phyloP scores from a whole-genome alignment of 1,284 basidiomycete genomes.

The Rhodotorula sp. region DNA sequence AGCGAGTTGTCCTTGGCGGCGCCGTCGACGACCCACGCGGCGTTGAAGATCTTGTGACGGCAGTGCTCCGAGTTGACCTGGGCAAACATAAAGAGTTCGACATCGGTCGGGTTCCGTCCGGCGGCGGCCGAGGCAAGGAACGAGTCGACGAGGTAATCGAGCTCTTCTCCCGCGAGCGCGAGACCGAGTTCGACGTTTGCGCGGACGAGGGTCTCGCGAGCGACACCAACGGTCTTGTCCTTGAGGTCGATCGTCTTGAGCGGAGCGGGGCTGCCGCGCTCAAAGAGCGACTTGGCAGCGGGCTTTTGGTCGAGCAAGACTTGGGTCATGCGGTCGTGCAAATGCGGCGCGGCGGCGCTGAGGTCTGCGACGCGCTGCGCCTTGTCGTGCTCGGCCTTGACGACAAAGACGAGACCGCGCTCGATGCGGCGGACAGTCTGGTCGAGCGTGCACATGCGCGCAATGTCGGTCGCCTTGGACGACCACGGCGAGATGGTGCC shows the following conservation, averaged over 20 bases:
- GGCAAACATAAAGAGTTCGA: slow-evolving; percentile 99
- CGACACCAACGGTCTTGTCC: slow-evolving; percentile 52
- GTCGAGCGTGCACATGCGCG: slow-evolving; percentile 77
- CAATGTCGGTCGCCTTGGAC: slow-evolving; percentile 94
- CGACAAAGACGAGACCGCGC: slow-evolving; percentile 71
- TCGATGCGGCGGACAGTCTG: slow-evolving; percentile 74
- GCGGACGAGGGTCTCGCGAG: slow-evolving; percentile 58
- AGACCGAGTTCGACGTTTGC: slow-evolving; percentile 87
- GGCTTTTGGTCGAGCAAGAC: slow-evolving; percentile 63
- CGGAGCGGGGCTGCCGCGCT: slow-evolving; percentile 64
- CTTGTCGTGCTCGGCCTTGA: slow-evolving; percentile 55
- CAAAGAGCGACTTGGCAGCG: slow-evolving; percentile 64
- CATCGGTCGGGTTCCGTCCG: slow-evolving; percentile 84
- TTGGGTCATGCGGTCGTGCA: slow-evolving; percentile 98
- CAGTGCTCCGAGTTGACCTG: slow-evolving; percentile 99
- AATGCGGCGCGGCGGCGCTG: slow-evolving; percentile 61
- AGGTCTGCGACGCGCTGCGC: slow-evolving; percentile 43
- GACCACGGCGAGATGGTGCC: slow-evolving; percentile 92
- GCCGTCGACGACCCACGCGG: slow-evolving; percentile 69
- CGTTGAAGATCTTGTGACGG: slow-evolving; percentile 99
- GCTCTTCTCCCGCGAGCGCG: slow-evolving; percentile 84
- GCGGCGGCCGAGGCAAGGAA: slow-evolving; percentile 67
- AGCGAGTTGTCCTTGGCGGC: slow-evolving; percentile 62
- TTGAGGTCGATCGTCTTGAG: slow-evolving; percentile 65
- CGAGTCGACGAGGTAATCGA: slow-evolving; percentile 86